Base-by-base conservation (phyloP, 768 basidiomycete species). In the Boletus insuetus region DNA sequence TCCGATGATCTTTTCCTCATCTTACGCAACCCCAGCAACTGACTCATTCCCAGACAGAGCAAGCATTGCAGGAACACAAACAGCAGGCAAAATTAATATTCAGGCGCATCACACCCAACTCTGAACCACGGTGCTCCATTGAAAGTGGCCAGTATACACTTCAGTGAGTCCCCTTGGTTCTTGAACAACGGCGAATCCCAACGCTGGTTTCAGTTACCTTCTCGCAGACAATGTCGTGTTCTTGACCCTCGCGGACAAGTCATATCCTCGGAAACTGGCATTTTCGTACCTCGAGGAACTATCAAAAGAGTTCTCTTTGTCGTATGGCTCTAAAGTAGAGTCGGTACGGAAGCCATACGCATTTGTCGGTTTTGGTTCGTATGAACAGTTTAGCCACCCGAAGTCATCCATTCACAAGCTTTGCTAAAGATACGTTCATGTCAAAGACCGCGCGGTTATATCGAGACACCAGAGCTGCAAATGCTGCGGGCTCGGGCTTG, bases 201-300 rank as follows among this genome's bases (percentile, higher is more conserved):
- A 58, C 46, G 48, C 32, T 45, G 4, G 29, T 62, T 63, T 9
- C 42, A 98, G 96, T 75, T 99, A 99, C 80, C 85, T 98, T 62
- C 96, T 99, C 62, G 72, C 84, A 41, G 89, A 95, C 66, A 93
- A 94, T 75, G 94, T 98, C 55, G 89, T 96, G 51, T 99, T 94
- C 75, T 80, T 98, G 60, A 88, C 91, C 55, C 93, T 99, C 69
- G 87, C 94, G 37, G 97, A 98, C 77, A 93, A 94, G 71, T 95
- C 94, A 5, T 98, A 98, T 75, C 94, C 94, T 20, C 82, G 96
- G 56, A 98, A 98, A 73, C 84, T 98, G 34, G 94, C 94, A 1
- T 99, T 99, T 74, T 94, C 94, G 9, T 99, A 94, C 73, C 82
- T 99, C 46, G 94, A 98, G 62, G 97, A 99, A 73, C 80, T 99